A percentile compares a stretch with the other conserved stretches of the same genome.
phyloP scores from a whole-genome alignment of 306 rosid genomes.

The Acacia melanoxylon region DNA sequence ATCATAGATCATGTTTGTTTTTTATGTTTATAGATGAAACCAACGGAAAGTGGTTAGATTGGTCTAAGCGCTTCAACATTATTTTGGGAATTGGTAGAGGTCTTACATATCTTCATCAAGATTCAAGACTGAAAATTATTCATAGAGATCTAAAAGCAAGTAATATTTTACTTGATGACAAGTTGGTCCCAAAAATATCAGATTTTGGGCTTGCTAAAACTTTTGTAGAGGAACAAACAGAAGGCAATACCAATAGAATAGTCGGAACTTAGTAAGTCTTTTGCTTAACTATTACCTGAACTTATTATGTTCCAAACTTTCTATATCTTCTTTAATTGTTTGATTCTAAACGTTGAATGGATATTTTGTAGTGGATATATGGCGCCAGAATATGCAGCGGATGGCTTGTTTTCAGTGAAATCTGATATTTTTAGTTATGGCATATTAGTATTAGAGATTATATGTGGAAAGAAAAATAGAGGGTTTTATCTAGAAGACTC shows the following conservation, averaged over 20 bases:
- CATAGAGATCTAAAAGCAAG: slow-evolving; percentile 61
- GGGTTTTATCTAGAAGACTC: background rate
- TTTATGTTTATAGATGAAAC: background rate
- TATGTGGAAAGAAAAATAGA: background rate
- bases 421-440: background rate
- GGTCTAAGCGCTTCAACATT: slow-evolving; percentile 42
- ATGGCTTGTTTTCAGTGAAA: background rate
- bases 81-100: slow-evolving; percentile 52
- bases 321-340: background rate
- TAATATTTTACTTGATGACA: slow-evolving; percentile 46
- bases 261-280: slow-evolving; percentile 54
- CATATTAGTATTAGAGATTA: background rate
- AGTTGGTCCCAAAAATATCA: slow-evolving; percentile 50
- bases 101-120: slow-evolving; percentile 56
- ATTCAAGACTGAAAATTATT: slow-evolving; percentile 47
- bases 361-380: background rate
- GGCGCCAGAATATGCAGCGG: background rate
- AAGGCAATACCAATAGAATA: slow-evolving; percentile 53
- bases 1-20: background rate
- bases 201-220: slow-evolving; percentile 54
- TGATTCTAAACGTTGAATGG: background rate
- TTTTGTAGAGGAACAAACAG: slow-evolving; percentile 41
- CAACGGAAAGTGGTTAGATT: slow-evolving; percentile 23
- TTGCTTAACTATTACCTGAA: background rate
- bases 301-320: background rate